Percentiles rank a stretch among this genome's conserved stretches.
Evolutionary conservation across 345 rosid genomes (phyloP).

Genomic region (Salix brachista): DNA sequence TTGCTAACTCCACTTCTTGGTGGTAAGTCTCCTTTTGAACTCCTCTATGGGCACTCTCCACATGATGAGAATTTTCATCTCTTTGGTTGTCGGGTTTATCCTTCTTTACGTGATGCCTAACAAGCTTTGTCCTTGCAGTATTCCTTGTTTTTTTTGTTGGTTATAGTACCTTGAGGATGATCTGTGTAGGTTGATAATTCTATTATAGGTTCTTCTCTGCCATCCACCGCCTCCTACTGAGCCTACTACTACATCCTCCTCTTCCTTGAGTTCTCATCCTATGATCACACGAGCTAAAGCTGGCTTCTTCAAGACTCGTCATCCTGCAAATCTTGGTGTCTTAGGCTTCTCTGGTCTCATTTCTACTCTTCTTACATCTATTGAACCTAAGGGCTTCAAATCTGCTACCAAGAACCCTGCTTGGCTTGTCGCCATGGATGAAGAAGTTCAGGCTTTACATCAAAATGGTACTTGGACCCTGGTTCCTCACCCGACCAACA

Average conservation of each 20-base stretch:
- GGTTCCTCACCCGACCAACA: not conserved
- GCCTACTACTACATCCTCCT: too few relatives aligned
- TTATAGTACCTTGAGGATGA: not conserved
- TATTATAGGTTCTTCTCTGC: not conserved
- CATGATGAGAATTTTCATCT: not conserved
- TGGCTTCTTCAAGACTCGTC: conserved; percentile 8
- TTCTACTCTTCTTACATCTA: conserved; percentile 1
- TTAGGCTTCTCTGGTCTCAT: not conserved
- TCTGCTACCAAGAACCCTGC: not conserved
- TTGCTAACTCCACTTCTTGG: not conserved
- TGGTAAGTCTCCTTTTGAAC: not conserved
- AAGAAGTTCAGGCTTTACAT: conserved; percentile 5
- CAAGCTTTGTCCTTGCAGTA: not conserved
- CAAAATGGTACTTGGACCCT: conserved; percentile 3
- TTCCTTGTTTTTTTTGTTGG: not conserved
- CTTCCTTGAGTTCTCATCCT: not conserved
- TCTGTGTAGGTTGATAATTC: conserved; percentile 1
- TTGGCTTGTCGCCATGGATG: conserved; percentile 2
- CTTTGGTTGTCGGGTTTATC: conserved; percentile 1
- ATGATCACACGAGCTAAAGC: conserved; percentile 6
- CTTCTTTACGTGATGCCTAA: not conserved
- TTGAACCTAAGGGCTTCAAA: conserved; percentile 4
- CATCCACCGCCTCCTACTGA: too few relatives aligned
- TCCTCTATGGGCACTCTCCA: not conserved
- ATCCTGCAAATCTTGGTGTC: not conserved